These are phyloP conservation scores for Sugiyamaella paludigena DNA, from an alignment of 1,139 yeast genomes.

Conservation along the genomic window DNA sequence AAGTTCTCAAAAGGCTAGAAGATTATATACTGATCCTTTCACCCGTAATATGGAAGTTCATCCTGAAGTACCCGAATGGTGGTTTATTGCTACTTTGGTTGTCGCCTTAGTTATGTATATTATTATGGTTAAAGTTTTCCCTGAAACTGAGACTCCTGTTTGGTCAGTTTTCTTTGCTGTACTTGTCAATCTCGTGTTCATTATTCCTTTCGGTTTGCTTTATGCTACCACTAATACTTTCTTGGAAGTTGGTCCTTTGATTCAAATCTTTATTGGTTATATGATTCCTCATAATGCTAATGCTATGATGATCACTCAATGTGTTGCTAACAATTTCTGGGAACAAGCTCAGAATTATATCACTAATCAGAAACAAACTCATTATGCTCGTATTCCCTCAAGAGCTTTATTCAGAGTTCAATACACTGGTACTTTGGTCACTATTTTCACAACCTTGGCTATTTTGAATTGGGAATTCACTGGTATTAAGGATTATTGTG, in stretches of 20 bases:
- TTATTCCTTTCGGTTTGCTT: constrained; percentile 50
- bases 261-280: constrained; percentile 59
- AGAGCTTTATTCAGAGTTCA: constrained; percentile 59
- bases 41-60: constrained; percentile 52
- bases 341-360: constrained; percentile 49
- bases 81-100: constrained; percentile 47
- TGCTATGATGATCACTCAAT: constrained; percentile 57
- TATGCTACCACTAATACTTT: constrained; percentile 39
- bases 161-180: constrained; percentile 59
- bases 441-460: constrained; percentile 47
- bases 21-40: constrained; percentile 51
- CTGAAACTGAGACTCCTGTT: constrained; percentile 46
- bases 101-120: constrained; percentile 47
- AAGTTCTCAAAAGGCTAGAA: constrained; percentile 16
- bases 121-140: constrained; percentile 44
- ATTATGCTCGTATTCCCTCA: constrained; percentile 58
- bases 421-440: constrained; percentile 42
- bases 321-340: constrained; percentile 59
- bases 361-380: constrained; percentile 60
- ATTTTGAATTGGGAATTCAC: constrained; percentile 53
- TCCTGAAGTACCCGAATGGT: constrained; percentile 65
- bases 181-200: constrained; percentile 52
- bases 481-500: constrained; percentile 48
- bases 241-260: constrained; percentile 55
- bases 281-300: constrained; percentile 61